phyloP scores from a whole-genome alignment of 441 rosid genomes.

The Corymbia calophylla region DNA sequence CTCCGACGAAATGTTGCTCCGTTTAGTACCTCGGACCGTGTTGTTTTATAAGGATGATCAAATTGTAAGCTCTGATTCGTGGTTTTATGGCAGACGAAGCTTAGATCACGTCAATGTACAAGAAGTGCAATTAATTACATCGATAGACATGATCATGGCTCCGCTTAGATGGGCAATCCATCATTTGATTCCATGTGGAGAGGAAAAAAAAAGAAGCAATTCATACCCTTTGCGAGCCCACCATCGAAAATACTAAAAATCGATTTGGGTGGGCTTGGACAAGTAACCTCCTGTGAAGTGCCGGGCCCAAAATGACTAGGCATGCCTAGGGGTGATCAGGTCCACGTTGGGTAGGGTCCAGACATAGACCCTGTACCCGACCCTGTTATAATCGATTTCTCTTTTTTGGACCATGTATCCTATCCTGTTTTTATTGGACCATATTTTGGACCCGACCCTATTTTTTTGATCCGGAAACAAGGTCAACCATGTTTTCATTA shows the following conservation, averaged over 20 bases:
- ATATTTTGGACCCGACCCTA: too few species aligned
- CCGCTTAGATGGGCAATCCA: neutral
- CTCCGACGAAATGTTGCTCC: neutral
- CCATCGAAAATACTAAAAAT: neutral
- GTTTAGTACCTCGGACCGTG: neutral
- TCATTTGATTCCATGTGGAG: neutral
- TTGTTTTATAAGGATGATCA: neutral
- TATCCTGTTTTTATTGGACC: too few species aligned
- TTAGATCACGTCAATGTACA: fast-evolving
- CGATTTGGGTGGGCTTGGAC: neutral
- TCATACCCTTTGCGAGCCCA: fast-evolving
- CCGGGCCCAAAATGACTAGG: neutral
- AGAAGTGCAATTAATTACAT: neutral
- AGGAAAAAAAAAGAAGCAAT: neutral
- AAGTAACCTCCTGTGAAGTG: neutral
- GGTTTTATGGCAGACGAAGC: neutral
- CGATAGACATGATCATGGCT: neutral
- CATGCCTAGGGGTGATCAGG: too few species aligned
- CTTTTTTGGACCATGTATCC: too few species aligned
- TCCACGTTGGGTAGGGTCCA: too few species aligned
- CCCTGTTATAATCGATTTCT: too few species aligned
- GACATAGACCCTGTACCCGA: too few species aligned
- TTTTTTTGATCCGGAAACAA: too few species aligned
- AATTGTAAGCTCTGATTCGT: neutral
- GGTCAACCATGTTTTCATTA: too few species aligned